phyloP scores from a whole-genome alignment of 1,284 basidiomycete species.

The Trametes sp. region DNA sequence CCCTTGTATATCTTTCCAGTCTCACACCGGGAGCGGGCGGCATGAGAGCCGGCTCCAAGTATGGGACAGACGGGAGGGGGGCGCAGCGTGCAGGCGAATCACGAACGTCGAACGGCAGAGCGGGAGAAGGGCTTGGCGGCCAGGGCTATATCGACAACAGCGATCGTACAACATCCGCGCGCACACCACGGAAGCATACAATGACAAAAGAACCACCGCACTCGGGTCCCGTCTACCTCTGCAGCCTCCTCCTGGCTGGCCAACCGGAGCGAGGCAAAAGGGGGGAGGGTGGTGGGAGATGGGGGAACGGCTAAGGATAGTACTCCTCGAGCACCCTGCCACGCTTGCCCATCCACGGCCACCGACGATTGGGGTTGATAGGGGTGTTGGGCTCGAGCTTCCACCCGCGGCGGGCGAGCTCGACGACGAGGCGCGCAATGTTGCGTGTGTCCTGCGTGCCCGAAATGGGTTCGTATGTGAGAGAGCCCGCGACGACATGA shows the following conservation, averaged over 20 bases:
- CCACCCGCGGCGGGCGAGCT: constrained; percentile 73
- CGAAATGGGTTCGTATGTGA: constrained; percentile 8
- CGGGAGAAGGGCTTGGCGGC: constrained; percentile 20
- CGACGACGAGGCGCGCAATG: constrained; percentile 78
- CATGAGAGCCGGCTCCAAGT: constrained; percentile 16
- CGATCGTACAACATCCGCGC: constrained; percentile 26
- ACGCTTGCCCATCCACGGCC: constrained; percentile 83
- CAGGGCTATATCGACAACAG: constrained; percentile 24
- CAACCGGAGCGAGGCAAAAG: neutral
- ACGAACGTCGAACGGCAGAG: neutral
- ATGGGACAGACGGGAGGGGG: constrained; percentile 13
- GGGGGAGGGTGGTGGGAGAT: neutral
- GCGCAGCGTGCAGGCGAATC: neutral
- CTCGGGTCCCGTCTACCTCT: neutral
- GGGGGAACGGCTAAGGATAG: constrained; percentile 27
- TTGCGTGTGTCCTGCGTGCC: constrained; percentile 82
- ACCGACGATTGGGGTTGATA: constrained; percentile 72
- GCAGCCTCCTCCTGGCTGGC: neutral
- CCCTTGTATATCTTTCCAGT: constrained; percentile 8
- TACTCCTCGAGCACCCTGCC: constrained; percentile 70
- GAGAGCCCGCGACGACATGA: constrained; percentile 6
- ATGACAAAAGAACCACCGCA: neutral
- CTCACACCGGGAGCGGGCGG: constrained; percentile 26
- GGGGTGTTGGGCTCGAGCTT: constrained; percentile 75
- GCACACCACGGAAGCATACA: constrained; percentile 3